phyloP scores from a whole-genome alignment of 306 rosid genomes.

The Crotalaria pallida region DNA sequence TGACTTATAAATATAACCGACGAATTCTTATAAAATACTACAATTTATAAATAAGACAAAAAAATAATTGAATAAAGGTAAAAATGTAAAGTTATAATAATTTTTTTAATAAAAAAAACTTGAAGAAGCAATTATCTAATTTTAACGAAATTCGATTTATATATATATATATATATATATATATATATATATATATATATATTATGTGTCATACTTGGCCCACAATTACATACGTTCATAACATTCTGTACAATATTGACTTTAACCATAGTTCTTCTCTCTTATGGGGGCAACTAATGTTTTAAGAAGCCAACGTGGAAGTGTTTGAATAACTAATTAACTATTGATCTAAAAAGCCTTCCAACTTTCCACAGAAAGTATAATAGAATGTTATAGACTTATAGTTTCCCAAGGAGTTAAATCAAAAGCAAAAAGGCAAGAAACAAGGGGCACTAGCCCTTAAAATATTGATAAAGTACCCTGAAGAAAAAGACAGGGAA shows the following conservation, averaged over 20 bases:
- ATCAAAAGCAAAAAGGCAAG: conserved; percentile 9
- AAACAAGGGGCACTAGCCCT: conserved; percentile 46
- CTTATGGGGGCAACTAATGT: neutral
- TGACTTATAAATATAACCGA: too few species aligned
- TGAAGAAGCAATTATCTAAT: too few species aligned
- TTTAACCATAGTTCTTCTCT: neutral
- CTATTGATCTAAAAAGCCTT: conserved; percentile 23
- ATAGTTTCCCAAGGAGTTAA: conserved; percentile 31
- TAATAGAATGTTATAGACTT: too few species aligned
- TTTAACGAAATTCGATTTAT: too few species aligned
- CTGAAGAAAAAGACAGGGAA: conserved; percentile 40
- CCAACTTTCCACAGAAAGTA: conserved; percentile 27
- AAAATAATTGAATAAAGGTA: too few species aligned
- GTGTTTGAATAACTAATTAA: neutral
- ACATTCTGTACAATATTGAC: conserved; percentile 5
- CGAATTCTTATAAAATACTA: too few species aligned
- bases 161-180: too few species aligned
- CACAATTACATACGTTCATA: neutral
- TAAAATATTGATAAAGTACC: conserved; percentile 26
- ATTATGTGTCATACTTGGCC: too few species aligned
- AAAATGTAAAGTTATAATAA: too few species aligned
- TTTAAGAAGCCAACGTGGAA: conserved; percentile 1
- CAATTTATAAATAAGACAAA: too few species aligned
- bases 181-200: too few species aligned
- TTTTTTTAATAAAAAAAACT: too few species aligned